Percentiles rank a stretch among this genome's conserved stretches.
These are phyloP conservation scores for Cardamine resedifolia DNA, from an alignment of 345 rosid species.

Conservation along the genomic window DNA sequence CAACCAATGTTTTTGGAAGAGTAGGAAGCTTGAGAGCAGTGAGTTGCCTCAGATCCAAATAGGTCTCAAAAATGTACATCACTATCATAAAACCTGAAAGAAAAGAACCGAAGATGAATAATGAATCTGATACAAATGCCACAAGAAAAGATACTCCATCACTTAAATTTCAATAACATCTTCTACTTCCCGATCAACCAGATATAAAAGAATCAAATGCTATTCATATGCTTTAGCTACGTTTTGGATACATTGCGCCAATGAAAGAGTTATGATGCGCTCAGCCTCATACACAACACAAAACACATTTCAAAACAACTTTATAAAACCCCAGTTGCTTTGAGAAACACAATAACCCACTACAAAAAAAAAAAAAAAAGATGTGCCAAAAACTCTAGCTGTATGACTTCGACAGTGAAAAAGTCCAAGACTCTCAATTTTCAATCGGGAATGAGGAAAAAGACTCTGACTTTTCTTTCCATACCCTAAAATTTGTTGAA, in stretches of 20 bases:
- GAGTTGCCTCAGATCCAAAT: slow-evolving; percentile 85
- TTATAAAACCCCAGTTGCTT: not conserved
- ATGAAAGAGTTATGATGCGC: not conserved
- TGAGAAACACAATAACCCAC: not conserved
- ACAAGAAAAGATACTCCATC: slow-evolving; percentile 3
- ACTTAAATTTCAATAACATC: not conserved
- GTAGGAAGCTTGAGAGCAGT: slow-evolving; percentile 77
- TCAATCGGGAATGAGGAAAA: too few species aligned
- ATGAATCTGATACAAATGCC: not conserved
- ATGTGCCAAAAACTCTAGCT: not conserved
- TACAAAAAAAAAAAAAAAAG: not conserved
- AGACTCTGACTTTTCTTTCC: not conserved
- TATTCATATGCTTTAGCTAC: not conserved
- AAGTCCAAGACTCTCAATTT: not conserved
- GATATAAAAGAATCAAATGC: not conserved
- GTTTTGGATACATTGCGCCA: not conserved
- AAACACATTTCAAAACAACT: slow-evolving; percentile 1
- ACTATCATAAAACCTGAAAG: slow-evolving; percentile 86
- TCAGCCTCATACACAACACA: not conserved
- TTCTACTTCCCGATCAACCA: not conserved
- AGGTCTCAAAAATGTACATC: slow-evolving; percentile 85
- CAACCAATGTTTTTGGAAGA: slow-evolving; percentile 85
- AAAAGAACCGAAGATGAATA: not conserved
- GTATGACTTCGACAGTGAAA: not conserved
- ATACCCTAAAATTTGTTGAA: not conserved